Evolutionary conservation across 805 yeast genomes (phyloP).

Genomic region (Zygotorulaspora florentina): DNA sequence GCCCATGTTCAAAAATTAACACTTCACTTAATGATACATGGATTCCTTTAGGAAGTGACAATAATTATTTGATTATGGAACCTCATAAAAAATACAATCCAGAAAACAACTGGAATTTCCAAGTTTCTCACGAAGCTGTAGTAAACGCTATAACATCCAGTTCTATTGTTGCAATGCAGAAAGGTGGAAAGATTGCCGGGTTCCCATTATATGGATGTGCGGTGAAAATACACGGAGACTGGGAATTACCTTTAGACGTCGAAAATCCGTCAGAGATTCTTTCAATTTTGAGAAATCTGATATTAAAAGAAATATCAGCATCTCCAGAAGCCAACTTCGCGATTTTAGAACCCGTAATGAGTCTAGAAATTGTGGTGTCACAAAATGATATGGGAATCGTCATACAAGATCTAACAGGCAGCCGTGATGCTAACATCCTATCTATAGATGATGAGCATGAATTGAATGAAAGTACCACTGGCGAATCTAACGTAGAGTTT

Average conservation of each 20-base stretch:
- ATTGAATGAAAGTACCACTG: constrained; percentile 14
- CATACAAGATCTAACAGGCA: constrained; percentile 75
- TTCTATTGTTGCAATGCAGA: constrained; percentile 54
- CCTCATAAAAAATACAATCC: constrained; percentile 20
- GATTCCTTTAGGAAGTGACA: constrained; percentile 32
- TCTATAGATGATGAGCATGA: constrained; percentile 62
- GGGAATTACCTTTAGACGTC: constrained; percentile 53
- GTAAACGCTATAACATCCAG: constrained; percentile 57
- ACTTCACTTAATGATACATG: constrained; percentile 28
- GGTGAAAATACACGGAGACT: constrained; percentile 44
- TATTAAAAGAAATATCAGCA: constrained; percentile 37
- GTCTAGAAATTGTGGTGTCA: constrained; percentile 58
- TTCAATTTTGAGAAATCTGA: constrained; percentile 44
- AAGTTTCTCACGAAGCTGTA: constrained; percentile 44
- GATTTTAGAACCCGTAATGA: constrained; percentile 86
- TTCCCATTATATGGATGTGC: constrained; percentile 52
- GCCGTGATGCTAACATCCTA: constrained; percentile 68
- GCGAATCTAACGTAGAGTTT: constrained; percentile 44
- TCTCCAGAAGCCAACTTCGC: constrained; percentile 37
- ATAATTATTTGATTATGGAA: constrained; percentile 35
- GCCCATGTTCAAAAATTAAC: constrained; percentile 33
- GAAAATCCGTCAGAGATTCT: constrained; percentile 40
- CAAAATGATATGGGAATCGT: constrained; percentile 78
- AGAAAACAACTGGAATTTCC: constrained; percentile 48
- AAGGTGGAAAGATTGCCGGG: constrained; percentile 58